Conservation (phyloP, 176 grass and related monocot genomes). For the Aegilops tauschii region DNA sequence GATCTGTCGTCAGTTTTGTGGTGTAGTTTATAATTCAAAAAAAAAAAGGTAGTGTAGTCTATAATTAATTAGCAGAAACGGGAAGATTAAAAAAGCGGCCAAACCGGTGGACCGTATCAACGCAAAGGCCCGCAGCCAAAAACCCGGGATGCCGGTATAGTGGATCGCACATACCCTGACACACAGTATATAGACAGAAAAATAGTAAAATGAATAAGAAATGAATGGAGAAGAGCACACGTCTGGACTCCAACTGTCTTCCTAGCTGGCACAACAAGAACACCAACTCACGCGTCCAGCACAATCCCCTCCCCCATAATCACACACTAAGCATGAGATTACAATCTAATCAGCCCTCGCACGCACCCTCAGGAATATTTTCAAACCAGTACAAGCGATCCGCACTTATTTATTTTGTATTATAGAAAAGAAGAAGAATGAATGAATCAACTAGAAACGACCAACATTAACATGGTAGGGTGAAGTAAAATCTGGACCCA, state of each 20-base stretch:
- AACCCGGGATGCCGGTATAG: neutral
- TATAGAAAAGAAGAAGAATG: neutral
- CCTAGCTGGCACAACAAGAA: slow-evolving; percentile 50
- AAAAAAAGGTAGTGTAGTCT: too few relatives aligned
- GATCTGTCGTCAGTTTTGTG: too few relatives aligned
- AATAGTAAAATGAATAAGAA: neutral
- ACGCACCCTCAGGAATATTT: slow-evolving; percentile 20
- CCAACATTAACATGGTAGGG: neutral
- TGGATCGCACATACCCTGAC: neutral
- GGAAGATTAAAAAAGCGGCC: neutral
- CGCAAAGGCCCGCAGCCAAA: neutral
- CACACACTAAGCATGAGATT: slow-evolving; percentile 49
- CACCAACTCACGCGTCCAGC: slow-evolving; percentile 55
- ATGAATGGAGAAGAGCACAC: slow-evolving; percentile 8
- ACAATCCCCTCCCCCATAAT: slow-evolving; percentile 35
- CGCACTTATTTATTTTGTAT: neutral
- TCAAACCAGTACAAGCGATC: neutral
- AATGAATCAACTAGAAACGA: neutral
- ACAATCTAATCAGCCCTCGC: slow-evolving; percentile 36
- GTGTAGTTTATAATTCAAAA: too few relatives aligned
- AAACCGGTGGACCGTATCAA: neutral
- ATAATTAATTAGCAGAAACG: neutral
- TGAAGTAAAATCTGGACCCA: neutral
- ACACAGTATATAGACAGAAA: neutral
- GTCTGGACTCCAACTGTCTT: slow-evolving; percentile 28